These are phyloP conservation scores for Scutellaria barbata DNA, from an alignment of 257 asterid species.

Conservation along the genomic window DNA sequence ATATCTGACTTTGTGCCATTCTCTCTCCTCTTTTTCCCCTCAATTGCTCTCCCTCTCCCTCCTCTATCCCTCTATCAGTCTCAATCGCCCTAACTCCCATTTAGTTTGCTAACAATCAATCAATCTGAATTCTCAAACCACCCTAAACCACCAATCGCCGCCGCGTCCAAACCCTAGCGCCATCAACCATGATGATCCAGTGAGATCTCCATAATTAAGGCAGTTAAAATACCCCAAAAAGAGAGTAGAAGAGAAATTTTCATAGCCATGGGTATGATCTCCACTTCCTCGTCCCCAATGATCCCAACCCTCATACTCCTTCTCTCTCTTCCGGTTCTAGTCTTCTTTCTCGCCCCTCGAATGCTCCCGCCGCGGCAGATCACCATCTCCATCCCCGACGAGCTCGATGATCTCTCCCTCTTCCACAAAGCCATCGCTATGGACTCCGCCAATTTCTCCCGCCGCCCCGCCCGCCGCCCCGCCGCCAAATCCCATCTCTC, in stretches of 20 bases:
- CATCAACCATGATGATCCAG: background rate
- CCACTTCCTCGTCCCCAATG: conserved; percentile 55
- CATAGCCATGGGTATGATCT: conserved; percentile 38
- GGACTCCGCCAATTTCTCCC: conserved; percentile 53
- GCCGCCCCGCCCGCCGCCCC: conserved; percentile 59
- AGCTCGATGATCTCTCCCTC: conserved; percentile 85
- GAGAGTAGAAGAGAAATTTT: background rate
- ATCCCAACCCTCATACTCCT: conserved; percentile 71
- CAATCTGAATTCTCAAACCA: conserved; percentile 30
- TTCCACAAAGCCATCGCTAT: conserved; percentile 77
- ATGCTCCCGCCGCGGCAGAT: conserved; percentile 73
- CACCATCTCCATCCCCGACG: conserved; percentile 75
- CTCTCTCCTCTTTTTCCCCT: background rate
- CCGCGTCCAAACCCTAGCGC: conserved; percentile 33
- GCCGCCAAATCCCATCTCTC: conserved; percentile 68
- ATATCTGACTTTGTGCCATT: conserved; percentile 13
- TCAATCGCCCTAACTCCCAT: background rate
- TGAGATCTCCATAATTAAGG: too few relatives aligned
- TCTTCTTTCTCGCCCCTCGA: conserved; percentile 62
- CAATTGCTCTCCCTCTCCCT: background rate
- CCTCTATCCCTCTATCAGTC: too few relatives aligned
- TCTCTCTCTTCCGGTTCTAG: conserved; percentile 60
- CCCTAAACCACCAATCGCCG: conserved; percentile 30
- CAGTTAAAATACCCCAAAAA: too few relatives aligned
- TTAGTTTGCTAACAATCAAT: background rate